Evolutionary conservation across 2,329 filamentous ascomycete species (phyloP).

Genomic region (Neonectria hederae): DNA sequence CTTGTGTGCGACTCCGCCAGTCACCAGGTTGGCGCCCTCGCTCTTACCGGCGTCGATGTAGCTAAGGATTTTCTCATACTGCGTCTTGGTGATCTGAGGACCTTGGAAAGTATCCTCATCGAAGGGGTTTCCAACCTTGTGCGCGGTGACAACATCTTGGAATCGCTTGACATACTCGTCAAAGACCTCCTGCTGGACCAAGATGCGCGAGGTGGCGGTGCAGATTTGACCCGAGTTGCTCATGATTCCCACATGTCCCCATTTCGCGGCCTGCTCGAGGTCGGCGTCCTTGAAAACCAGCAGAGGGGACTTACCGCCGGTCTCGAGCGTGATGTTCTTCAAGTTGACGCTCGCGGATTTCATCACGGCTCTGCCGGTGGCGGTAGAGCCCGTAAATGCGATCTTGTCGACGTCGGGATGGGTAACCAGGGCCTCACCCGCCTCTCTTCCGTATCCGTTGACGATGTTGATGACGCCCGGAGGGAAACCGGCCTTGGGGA

Average conservation of each 20-base stretch:
- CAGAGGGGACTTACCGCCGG: constrained; percentile 68
- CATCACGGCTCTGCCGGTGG: constrained; percentile 74
- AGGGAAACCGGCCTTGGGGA: constrained; percentile 77
- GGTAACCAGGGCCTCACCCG: constrained; percentile 70
- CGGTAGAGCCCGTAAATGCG: constrained; percentile 77
- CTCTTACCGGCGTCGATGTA: constrained; percentile 73
- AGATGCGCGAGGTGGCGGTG: constrained; percentile 64
- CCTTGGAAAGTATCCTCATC: constrained; percentile 45
- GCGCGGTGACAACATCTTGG: constrained; percentile 60
- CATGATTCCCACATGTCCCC: constrained; percentile 51
- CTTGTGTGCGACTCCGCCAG: constrained; percentile 29
- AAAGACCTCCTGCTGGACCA: constrained; percentile 64
- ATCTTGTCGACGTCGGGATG: constrained; percentile 75
- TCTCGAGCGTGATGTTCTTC: constrained; percentile 68
- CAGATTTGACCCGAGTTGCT: constrained; percentile 67
- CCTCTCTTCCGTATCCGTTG: constrained; percentile 71
- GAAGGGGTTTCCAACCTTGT: constrained; percentile 41
- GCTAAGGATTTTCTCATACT: constrained; percentile 70
- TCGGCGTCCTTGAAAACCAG: constrained; percentile 69
- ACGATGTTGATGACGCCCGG: constrained; percentile 77
- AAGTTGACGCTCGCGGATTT: constrained; percentile 68
- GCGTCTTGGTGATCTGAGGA: constrained; percentile 63
- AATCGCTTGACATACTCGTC: constrained; percentile 69
- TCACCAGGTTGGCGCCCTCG: constrained; percentile 66
- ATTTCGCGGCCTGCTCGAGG: constrained; percentile 69